Evolutionary conservation across 352 stramenopile species (phyloP), one percentile per base, ranked within the genome.

Genomic region (Phytopythium mirpurense): DNA sequence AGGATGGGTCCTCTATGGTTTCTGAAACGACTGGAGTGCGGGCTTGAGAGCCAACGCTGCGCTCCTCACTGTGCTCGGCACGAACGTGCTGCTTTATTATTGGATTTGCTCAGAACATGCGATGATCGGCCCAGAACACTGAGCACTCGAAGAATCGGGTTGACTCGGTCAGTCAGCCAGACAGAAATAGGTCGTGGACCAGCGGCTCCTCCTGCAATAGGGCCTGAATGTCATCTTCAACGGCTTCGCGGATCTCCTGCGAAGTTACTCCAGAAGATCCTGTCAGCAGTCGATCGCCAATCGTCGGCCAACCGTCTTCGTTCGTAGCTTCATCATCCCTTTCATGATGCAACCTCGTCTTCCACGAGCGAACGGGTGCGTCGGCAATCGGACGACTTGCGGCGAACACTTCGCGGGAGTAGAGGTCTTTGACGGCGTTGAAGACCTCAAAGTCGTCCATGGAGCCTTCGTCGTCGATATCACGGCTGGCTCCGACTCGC

Each of bases 401-500:
- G 2, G 58, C 51, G 42, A 65, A 74, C 6, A 74, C 38, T 37
- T 80, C 63, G 51, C 67, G 62, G 21, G 66, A 61, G 37, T 70
- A 74, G 36, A 74, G 41, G 14, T 74, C 62, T 34, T 74, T 74
- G 24, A 74, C 62, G 11, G 69, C 57, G 24, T 83, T 62, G 40
- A 83, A 79, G 4, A 78, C 48, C 8, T 63, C 70, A n/a, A 80
- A 56, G 31, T 74, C 72, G 15, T 65, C 61, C 26, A 63, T 51
- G 2, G 54, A 59, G 1, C 26, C 51, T 11, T 47, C 58, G 19
- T 46, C 43, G 12, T 32, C 46, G 7, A 32, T 23, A 14, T 16
- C 18, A 1, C 62, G 44, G 8, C 54, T 44, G 24, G 53, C 21
- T 0, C 34, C 6, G 12, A 5, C 21, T 16, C 21, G 19, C 11